A percentile compares a stretch with the other conserved stretches of the same genome.
These are phyloP conservation scores for Przewalskia tangutica DNA, from an alignment of 257 asterid genomes.

Conservation along the genomic window DNA sequence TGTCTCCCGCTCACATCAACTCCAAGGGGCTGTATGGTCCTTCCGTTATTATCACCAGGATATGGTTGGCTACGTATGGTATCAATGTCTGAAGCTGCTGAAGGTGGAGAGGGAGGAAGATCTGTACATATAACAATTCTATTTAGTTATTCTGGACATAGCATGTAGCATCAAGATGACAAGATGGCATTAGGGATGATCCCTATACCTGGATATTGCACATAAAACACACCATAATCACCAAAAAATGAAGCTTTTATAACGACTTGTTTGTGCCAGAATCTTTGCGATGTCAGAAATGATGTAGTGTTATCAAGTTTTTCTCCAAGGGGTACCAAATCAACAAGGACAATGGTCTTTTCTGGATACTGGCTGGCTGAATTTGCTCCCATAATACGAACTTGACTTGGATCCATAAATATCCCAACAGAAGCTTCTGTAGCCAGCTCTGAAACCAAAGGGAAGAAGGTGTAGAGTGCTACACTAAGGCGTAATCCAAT, in stretches of 20 bases:
- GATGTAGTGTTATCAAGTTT: slow-evolving; percentile 59
- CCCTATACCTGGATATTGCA: slow-evolving; percentile 75
- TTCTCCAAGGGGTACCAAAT: slow-evolving; percentile 75
- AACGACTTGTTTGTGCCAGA: slow-evolving; percentile 67
- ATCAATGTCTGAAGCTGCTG: slow-evolving; percentile 53
- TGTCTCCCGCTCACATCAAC: slow-evolving; percentile 57
- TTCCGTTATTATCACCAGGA: slow-evolving; percentile 51
- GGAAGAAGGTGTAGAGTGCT: slow-evolving; percentile 74
- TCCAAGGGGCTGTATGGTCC: slow-evolving; percentile 65
- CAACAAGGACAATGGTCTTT: slow-evolving; percentile 62
- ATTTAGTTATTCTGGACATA: background rate
- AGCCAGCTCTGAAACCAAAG: slow-evolving; percentile 82
- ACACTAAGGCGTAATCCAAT: slow-evolving; percentile 61
- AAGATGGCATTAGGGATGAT: background rate
- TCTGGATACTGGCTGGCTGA: slow-evolving; percentile 67
- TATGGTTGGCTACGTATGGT: slow-evolving; percentile 55
- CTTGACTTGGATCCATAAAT: slow-evolving; percentile 76
- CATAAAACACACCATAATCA: slow-evolving; percentile 69
- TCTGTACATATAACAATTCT: slow-evolving; percentile 38
- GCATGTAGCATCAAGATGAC: background rate
- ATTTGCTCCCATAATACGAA: slow-evolving; percentile 92
- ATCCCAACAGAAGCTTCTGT: slow-evolving; percentile 68
- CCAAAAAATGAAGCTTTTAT: slow-evolving; percentile 58
- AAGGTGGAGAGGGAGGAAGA: slow-evolving; percentile 89
- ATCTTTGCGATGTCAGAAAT: slow-evolving; percentile 49